These are phyloP conservation scores for Rubia occidens DNA, from an alignment of 305 asterid species.

Conservation along the genomic window DNA sequence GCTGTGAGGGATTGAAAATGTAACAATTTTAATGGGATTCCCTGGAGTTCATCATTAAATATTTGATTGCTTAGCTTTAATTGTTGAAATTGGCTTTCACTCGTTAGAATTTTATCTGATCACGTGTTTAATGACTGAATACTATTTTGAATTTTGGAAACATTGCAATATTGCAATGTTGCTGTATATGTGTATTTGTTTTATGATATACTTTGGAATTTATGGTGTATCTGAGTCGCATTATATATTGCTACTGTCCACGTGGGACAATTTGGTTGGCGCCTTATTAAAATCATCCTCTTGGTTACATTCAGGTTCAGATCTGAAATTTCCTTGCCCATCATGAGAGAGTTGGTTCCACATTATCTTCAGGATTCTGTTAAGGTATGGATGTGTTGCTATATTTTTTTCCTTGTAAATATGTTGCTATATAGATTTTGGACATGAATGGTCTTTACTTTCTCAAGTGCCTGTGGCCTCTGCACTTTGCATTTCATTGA, in stretches of 20 bases:
- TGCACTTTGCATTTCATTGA: background rate
- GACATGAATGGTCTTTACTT: background rate
- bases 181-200: background rate
- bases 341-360: constrained; percentile 82
- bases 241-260: background rate
- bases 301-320: constrained; percentile 54
- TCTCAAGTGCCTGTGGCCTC: background rate
- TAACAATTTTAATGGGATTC: background rate
- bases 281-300: constrained; percentile 9
- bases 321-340: constrained; percentile 79
- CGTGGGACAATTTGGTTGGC: background rate
- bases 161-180: background rate
- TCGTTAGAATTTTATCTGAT: background rate
- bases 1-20: background rate
- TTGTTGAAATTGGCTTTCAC: background rate
- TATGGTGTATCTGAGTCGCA: background rate
- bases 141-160: background rate
- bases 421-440: background rate
- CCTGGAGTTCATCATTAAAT: background rate
- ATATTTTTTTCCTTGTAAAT: background rate
- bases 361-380: constrained; percentile 92
- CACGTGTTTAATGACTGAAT: background rate
- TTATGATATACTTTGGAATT: background rate
- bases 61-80: background rate
- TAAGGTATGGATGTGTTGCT: constrained; percentile 41